These are phyloP conservation scores for Kurtzmaniella fragi DNA, from an alignment of 805 yeast genomes.

Conservation along the genomic window DNA sequence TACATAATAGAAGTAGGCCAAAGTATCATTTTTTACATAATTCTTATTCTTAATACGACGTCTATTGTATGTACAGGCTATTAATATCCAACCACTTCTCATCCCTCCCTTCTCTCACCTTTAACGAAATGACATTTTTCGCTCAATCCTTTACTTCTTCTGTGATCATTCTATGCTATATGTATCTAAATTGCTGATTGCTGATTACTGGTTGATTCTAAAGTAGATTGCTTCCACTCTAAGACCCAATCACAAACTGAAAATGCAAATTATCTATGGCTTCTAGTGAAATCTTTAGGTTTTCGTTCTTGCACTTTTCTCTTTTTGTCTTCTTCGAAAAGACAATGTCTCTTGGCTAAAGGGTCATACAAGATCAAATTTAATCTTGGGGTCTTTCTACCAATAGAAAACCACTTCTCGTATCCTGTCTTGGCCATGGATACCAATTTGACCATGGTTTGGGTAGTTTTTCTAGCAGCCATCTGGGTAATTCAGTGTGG, in stretches of 20 bases:
- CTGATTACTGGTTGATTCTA: too few species aligned
- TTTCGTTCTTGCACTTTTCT: constrained; percentile 61
- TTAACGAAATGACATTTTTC: too few species aligned
- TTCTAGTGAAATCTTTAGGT: constrained; percentile 31
- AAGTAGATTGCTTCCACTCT: neutral
- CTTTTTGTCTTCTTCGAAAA: constrained; percentile 84
- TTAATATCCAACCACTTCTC: too few species aligned
- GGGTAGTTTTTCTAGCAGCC: constrained; percentile 66
- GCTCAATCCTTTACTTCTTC: too few species aligned
- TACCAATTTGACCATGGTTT: constrained; percentile 76
- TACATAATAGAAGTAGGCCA: too few species aligned
- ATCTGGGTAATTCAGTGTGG: constrained; percentile 10
- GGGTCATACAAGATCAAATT: constrained; percentile 87
- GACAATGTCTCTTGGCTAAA: constrained; percentile 79
- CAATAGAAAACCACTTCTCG: constrained; percentile 73
- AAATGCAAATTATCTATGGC: constrained; percentile 13
- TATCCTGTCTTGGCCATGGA: constrained; percentile 91
- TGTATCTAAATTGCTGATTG: too few species aligned
- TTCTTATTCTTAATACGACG: too few species aligned
- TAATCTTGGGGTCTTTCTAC: constrained; percentile 75
- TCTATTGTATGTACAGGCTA: too few species aligned
- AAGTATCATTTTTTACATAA: too few species aligned
- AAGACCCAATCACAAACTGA: neutral
- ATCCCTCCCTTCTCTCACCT: too few species aligned
- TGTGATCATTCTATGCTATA: too few species aligned